Evolutionary conservation across 139 green algal genomes (phyloP), one percentile per base, ranked within the genome.

Genomic region (Trebouxia sp.): DNA sequence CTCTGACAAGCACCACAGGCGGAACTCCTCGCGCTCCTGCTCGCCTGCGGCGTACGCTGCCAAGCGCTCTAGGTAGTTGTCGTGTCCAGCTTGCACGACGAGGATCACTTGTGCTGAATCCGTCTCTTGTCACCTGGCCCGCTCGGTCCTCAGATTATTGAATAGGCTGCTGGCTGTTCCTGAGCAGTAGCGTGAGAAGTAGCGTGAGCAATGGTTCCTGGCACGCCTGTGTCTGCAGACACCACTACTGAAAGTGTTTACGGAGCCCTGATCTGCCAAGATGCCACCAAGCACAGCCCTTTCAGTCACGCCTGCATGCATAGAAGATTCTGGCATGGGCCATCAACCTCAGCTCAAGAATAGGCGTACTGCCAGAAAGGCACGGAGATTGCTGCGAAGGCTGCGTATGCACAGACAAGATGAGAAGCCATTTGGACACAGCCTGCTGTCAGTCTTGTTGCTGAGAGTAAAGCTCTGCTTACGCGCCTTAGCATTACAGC

Each of bases 31-130:
- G 30, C 74, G 14, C 74, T 66, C 74, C 26, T 47, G 42, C 42
- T 66, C 47, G 47, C n/a, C 47, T 14, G 43, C 45, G 35, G 20
- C 74, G 24, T 35, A 65, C 45, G 47, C 42, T 55, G 47, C 42
- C 74, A 79, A 79, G 74, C 74, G 74, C n/a, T 79, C 74, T 47
- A 79, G 74, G 74, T 79, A 55, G 45, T 47, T 77, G 22, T 55
- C 41, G 55, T 58, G 69, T 77, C 41, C 26, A 55, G 42, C 69
- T 38, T 55, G 69, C 42, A 56, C 37, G 41, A 17, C 47, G 20
- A 32, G 28, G 62, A 72, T 43, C n/a, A 28, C 5, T 53, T 53
- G 47, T 53, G 47, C 47, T 53, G 47, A 53, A 26, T 53, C 14
- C 14, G 62, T 37, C n/a, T n/a, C n/a, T n/a, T n/a, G n/a, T n/a